Percentiles rank a stretch among this genome's conserved stretches.
These are phyloP conservation scores for Neophaeococcomyces aloes DNA, from an alignment of 2,329 filamentous ascomycete species.

Conservation along the genomic window DNA sequence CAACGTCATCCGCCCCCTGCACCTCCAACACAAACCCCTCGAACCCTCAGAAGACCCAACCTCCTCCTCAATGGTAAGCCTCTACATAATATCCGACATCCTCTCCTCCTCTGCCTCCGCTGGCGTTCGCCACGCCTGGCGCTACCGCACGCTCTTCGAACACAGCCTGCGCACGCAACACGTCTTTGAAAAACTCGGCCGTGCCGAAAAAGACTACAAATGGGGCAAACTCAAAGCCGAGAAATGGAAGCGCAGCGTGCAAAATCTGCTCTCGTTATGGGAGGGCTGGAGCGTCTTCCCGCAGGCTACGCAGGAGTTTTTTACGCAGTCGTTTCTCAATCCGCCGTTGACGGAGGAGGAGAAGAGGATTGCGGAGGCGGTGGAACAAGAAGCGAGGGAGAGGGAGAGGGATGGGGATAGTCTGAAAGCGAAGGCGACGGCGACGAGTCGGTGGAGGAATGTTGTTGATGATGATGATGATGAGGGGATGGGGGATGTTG, in stretches of 20 bases:
- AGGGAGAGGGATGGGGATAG: conserved; percentile 35
- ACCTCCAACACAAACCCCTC: conserved; percentile 54
- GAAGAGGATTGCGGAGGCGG: conserved; percentile 33
- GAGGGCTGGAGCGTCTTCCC: conserved; percentile 58
- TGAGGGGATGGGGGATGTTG: conserved; percentile 27
- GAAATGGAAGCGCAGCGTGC: conserved; percentile 72
- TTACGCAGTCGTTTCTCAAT: conserved; percentile 60
- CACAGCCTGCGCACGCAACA: conserved; percentile 55
- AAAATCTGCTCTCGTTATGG: conserved; percentile 59
- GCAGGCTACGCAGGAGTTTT: conserved; percentile 59
- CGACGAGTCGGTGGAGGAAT: conserved; percentile 12
- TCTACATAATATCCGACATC: conserved; percentile 74
- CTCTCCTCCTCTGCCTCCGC: conserved; percentile 66
- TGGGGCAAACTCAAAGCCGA: conserved; percentile 77
- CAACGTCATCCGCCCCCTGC: conserved; percentile 69
- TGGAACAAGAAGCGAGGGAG: conserved; percentile 25
- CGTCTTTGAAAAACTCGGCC: conserved; percentile 65
- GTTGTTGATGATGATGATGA: conserved; percentile 15
- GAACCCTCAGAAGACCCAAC: conserved; percentile 52
- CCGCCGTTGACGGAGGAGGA: conserved; percentile 48
- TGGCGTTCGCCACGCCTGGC: conserved; percentile 73
- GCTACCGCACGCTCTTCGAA: conserved; percentile 73
- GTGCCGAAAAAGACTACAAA: conserved; percentile 57
- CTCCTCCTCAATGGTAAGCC: conserved; percentile 62
- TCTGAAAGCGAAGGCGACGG: conserved; percentile 10